These are phyloP conservation scores for Ilyonectria robusta DNA, from an alignment of 2,329 filamentous ascomycete species.

Conservation along the genomic window DNA sequence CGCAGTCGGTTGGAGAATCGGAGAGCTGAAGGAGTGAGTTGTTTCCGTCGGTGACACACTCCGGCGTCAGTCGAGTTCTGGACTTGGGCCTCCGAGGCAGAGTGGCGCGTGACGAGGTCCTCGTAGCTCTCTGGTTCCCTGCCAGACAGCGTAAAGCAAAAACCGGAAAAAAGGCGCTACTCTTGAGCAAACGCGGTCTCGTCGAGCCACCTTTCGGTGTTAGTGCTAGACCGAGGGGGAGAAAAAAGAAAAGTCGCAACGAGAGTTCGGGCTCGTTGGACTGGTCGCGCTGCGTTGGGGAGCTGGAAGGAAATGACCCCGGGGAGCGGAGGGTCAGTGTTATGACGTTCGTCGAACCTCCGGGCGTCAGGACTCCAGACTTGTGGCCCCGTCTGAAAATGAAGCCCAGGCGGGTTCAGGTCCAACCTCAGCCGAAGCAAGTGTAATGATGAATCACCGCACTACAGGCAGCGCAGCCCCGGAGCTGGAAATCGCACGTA, in stretches of 20 bases:
- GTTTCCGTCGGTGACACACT: conserved; percentile 17
- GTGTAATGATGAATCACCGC: conserved; percentile 31
- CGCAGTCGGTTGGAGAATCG: conserved; percentile 17
- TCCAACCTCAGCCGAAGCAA: conserved; percentile 42
- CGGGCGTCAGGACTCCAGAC: conserved; percentile 20
- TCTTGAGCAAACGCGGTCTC: conserved; percentile 20
- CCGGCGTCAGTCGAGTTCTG: conserved; percentile 23
- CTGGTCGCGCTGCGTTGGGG: conserved; percentile 6
- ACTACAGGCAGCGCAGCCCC: conserved; percentile 13
- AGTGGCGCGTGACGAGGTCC: conserved; percentile 16
- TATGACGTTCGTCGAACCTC: conserved; percentile 29
- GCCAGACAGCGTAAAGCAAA: conserved; percentile 17
- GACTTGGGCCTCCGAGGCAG: conserved; percentile 20
- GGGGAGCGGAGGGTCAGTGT: conserved; percentile 20
- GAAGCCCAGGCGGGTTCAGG: conserved; percentile 20
- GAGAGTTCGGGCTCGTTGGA: conserved; percentile 13
- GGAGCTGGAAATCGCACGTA: conserved; percentile 42
- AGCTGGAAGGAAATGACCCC: conserved; percentile 23
- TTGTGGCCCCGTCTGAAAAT: conserved; percentile 25
- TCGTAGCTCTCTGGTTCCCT: conserved; percentile 17
- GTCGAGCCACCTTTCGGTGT: conserved; percentile 6
- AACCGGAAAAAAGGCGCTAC: conserved; percentile 9
- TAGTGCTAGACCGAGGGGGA: conserved; percentile 5
- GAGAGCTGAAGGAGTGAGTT: conserved; percentile 16
- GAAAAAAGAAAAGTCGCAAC: conserved; percentile 23